phyloP scores from a whole-genome alignment of 106 monocot species.

The Amphibolis antarctica region DNA sequence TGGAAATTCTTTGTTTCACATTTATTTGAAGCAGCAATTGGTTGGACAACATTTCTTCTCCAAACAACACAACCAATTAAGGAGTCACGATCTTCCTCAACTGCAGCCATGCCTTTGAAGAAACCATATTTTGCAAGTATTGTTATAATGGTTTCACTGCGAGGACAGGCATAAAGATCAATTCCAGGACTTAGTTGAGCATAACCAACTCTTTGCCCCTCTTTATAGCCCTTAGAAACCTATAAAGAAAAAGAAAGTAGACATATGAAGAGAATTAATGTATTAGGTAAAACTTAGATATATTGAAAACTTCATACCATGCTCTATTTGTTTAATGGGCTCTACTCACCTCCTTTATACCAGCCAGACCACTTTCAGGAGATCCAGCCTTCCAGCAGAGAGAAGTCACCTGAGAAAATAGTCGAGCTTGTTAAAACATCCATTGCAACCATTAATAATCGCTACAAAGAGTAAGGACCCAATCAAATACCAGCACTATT shows the following conservation, averaged over 20 bases:
- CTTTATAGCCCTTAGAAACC: slow-evolving; percentile 48
- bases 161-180: slow-evolving; percentile 73
- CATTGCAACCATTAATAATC: too few relatives aligned
- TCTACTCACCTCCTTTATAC: slow-evolving; percentile 56
- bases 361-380: slow-evolving; percentile 32
- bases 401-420: slow-evolving; percentile 46
- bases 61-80: slow-evolving; percentile 76
- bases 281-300: not conserved
- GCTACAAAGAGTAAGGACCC: too few relatives aligned
- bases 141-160: slow-evolving; percentile 64
- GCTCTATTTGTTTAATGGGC: not conserved
- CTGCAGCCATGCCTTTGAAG: slow-evolving; percentile 62
- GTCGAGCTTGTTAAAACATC: too few relatives aligned
- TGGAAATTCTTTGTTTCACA: slow-evolving; percentile 14
- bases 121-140: slow-evolving; percentile 74
- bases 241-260: slow-evolving; percentile 10
- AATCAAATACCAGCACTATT: too few relatives aligned
- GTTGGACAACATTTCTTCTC: slow-evolving; percentile 31
- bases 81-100: slow-evolving; percentile 57
- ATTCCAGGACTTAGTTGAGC: slow-evolving; percentile 44
- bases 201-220: slow-evolving; percentile 50
- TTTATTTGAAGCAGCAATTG: slow-evolving; percentile 12
- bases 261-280: not conserved
- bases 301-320: not conserved
- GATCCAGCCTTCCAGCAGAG: slow-evolving; percentile 67